Evolutionary conservation across 1,139 yeast genomes (phyloP).

Genomic region (Yarrowia galli): DNA sequence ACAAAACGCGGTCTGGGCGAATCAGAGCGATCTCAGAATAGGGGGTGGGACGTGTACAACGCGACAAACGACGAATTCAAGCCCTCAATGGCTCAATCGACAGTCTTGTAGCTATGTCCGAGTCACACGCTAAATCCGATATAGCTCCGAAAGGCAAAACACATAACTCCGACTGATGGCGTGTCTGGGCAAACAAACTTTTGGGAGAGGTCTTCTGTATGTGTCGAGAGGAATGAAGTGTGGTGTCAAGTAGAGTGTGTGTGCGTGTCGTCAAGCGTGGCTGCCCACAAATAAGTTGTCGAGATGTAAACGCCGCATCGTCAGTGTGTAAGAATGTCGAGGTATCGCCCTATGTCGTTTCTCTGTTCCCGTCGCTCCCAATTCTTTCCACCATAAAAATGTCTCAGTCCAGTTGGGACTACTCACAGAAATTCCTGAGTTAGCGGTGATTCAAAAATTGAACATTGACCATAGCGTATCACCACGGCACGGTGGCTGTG

Average conservation of each 20-base stretch:
- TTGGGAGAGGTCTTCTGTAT: background rate
- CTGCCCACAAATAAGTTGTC: background rate
- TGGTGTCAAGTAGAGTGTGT: slow-evolving; percentile 1
- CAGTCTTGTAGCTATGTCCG: background rate
- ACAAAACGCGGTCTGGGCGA: background rate
- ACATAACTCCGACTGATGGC: slow-evolving; percentile 22
- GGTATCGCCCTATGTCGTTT: background rate
- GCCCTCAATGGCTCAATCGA: background rate
- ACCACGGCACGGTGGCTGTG: background rate
- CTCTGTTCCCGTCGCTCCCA: too few relatives aligned
- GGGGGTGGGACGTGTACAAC: background rate
- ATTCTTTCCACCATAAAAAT: slow-evolving; percentile 8
- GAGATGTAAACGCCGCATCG: background rate
- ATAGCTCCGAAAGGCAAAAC: slow-evolving; percentile 28
- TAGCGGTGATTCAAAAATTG: slow-evolving; percentile 25
- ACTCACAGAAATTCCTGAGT: slow-evolving; percentile 38
- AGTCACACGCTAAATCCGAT: slow-evolving; percentile 8
- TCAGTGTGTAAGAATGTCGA: background rate
- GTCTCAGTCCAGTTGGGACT: slow-evolving; percentile 35
- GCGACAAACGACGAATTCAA: background rate
- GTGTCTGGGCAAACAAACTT: slow-evolving; percentile 15
- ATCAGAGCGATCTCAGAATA: background rate
- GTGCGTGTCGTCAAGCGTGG: background rate
- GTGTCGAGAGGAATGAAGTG: slow-evolving; percentile 5
- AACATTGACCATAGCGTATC: background rate